These are phyloP conservation scores for Piper longum DNA, from an alignment of 164 flowering plant species.

Conservation along the genomic window DNA sequence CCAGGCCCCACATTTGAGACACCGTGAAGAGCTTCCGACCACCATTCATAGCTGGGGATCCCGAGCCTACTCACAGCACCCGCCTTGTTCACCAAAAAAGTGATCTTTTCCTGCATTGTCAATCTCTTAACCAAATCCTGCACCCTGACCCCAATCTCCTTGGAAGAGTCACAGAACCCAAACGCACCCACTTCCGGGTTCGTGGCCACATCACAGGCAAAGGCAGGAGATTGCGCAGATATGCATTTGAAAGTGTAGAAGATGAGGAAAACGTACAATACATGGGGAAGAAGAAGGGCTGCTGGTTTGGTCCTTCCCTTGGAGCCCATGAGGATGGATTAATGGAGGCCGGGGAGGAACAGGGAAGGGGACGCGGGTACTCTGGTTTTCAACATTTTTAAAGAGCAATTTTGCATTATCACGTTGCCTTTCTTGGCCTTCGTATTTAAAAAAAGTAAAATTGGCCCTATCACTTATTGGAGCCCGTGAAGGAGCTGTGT, in stretches of 20 bases:
- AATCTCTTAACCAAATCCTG: constrained; percentile 61
- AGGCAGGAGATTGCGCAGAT: constrained; percentile 31
- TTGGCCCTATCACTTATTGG: too few relatives aligned
- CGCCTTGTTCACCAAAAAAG: constrained; percentile 40
- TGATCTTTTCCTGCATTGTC: constrained; percentile 77
- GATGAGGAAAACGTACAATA: neutral
- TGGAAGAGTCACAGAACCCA: constrained; percentile 50
- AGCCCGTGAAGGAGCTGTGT: too few relatives aligned
- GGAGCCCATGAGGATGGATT: constrained; percentile 9
- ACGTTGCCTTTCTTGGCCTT: too few relatives aligned
- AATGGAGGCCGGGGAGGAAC: neutral
- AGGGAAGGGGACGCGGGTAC: constrained; percentile 1
- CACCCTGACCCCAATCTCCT: constrained; percentile 38
- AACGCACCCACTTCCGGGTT: constrained; percentile 30
- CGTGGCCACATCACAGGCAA: constrained; percentile 51
- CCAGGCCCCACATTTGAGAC: constrained; percentile 84
- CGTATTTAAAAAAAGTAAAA: too few relatives aligned
- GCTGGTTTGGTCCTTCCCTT: constrained; percentile 15
- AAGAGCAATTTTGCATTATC: too few relatives aligned
- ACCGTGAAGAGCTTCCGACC: constrained; percentile 99
- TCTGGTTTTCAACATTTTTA: too few relatives aligned
- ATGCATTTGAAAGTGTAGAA: constrained; percentile 4
- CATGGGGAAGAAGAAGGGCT: constrained; percentile 22
- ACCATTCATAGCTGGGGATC: constrained; percentile 86
- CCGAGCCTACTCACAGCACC: constrained; percentile 60